Evolutionary conservation across 768 basidiomycete species (phyloP).

Genomic region (Mycena sanguinolenta): DNA sequence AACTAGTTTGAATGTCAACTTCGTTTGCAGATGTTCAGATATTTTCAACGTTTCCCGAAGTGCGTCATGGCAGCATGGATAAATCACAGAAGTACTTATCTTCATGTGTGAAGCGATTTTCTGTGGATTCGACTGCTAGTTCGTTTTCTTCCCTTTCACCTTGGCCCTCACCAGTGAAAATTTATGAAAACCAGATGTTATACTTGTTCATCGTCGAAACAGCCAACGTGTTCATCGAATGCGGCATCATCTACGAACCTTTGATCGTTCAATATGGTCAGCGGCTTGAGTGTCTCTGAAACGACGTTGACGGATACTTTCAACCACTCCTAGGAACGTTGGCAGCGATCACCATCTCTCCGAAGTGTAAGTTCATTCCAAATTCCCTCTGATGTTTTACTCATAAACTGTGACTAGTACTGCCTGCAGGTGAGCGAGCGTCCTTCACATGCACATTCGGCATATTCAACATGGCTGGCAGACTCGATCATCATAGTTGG

Average conservation of each 20-base stretch:
- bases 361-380: not conserved
- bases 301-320: not conserved
- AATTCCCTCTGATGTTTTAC: not conserved
- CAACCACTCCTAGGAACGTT: not conserved
- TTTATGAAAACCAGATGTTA: constrained; percentile 15
- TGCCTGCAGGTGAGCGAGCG: constrained; percentile 14
- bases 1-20: not conserved
- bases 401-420: not conserved
- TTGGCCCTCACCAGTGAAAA: no score
- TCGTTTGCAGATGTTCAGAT: constrained; percentile 7
- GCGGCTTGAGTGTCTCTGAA: not conserved
- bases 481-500: constrained; percentile 28
- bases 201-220: constrained; percentile 30
- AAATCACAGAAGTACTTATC: not conserved
- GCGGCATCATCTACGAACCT: constrained; percentile 30
- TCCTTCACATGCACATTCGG: no score
- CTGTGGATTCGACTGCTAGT: constrained; percentile 19
- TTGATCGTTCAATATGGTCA: constrained; percentile 26
- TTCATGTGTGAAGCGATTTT: constrained; percentile 6
- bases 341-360: not conserved
- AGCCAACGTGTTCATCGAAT: constrained; percentile 18
- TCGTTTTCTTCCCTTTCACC: not conserved
- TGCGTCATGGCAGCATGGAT: not conserved
- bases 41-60: constrained; percentile 21
- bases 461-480: not conserved